Base-by-base conservation (phyloP, 2,329 filamentous ascomycete genomes). In the Microdochium bolleyi region DNA sequence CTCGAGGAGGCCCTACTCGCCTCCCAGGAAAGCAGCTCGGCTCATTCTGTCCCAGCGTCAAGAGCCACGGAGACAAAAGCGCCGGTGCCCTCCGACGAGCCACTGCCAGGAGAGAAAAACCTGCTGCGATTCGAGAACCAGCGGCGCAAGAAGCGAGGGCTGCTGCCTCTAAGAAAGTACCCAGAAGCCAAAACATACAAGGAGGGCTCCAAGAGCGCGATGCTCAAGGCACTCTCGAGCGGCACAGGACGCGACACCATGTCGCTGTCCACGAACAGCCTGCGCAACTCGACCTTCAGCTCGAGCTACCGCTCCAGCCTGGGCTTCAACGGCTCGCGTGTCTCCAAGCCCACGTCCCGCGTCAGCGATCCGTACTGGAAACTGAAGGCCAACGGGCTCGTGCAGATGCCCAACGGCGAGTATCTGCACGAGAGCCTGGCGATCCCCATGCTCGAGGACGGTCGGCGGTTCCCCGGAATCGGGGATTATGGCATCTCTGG, bases 381-480 rank as follows among this genome's bases (percentile, higher is more conserved):
- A 27, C 55, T 71, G 48, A 67, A 66, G 51, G 64, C 64, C 11
- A 60, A 57, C 32, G 65, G 65, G 5, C 70, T 81, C 19, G 75
- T 79, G 2, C 75, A 73, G 55, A 73, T 79, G 71, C 71, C 75
- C 3, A 73, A 82, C 55, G 73, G 78, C n/a, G 72, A 75, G 49
- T 78, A 76, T 55, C 59, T 80, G 2, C 78, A 78, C 5, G 78
- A 82, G 56, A 69, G 70, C 2, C 67, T 82, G 41, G 76, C 75
- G 13, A 59, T 71, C 34, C 72, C 77, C 24, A 71, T 76, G 58
- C 61, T 72, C 41, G 64, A 67, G 52, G 68, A 71, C 48, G 70
- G 70, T 24, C 73, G 70, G 55, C 67, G 68, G 7, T 71, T 69
- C 52, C 60, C 65, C 1, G 69, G 69, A 2, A 55, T 71, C 2